Conservation (phyloP, 2,329 filamentous ascomycete genomes). For the Hypoxylon sp. region DNA sequence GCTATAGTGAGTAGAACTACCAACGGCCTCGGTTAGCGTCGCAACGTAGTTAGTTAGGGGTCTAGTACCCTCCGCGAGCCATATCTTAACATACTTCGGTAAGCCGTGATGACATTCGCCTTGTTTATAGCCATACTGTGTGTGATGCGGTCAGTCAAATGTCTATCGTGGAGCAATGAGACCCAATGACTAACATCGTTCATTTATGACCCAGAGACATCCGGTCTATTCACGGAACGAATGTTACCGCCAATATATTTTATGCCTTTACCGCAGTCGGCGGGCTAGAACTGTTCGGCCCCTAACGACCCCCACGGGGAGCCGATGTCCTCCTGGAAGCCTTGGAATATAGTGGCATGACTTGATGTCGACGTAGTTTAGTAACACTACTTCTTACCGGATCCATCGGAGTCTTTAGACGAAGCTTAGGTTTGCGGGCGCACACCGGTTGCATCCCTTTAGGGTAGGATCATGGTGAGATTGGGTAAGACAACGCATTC, state of each 20-base stretch:
- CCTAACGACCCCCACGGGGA: conserved; percentile 14
- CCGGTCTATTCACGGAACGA: conserved; percentile 17
- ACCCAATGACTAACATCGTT: conserved; percentile 24
- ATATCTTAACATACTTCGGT: conserved; percentile 30
- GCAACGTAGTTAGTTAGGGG: conserved; percentile 18
- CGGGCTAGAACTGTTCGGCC: conserved; percentile 6
- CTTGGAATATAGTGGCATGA: conserved; percentile 24
- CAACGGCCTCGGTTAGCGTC: conserved; percentile 31
- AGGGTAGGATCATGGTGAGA: conserved; percentile 17
- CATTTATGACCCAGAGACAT: conserved; percentile 4
- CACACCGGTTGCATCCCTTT: conserved; percentile 4
- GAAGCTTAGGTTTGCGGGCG: conserved; percentile 14
- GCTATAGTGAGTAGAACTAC: conserved; percentile 29
- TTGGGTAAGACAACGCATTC: conserved; percentile 10
- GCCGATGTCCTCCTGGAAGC: not conserved
- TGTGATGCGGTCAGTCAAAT: conserved; percentile 20
- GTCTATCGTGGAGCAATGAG: conserved; percentile 9
- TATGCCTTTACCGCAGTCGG: not conserved
- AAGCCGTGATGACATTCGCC: conserved; percentile 16
- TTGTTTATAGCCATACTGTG: conserved; percentile 16
- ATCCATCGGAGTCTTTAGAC: conserved; percentile 6
- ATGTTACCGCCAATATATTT: conserved; percentile 17
- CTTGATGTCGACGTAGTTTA: conserved; percentile 6
- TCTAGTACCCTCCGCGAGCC: conserved; percentile 28
- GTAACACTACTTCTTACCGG: conserved; percentile 12